phyloP scores from a whole-genome alignment of 2,329 filamentous ascomycete species.

The Pseudopithomyces chartarum region DNA sequence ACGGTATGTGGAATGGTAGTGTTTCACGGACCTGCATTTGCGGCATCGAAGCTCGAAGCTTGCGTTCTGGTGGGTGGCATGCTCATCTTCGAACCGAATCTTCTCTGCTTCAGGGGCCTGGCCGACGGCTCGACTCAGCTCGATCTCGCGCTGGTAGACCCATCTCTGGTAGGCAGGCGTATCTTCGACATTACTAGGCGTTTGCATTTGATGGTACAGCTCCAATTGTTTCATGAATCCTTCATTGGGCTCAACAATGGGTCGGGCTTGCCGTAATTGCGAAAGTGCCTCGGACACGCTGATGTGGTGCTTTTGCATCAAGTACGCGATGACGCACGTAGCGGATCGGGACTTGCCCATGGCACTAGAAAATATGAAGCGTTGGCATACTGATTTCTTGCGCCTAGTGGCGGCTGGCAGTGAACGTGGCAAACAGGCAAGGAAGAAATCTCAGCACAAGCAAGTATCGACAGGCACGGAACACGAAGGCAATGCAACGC shows the following conservation, averaged over 20 bases:
- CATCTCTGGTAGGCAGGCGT: conserved; percentile 82
- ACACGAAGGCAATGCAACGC: conserved; percentile 16
- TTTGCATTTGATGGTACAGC: conserved; percentile 87
- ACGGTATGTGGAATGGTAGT: conserved; percentile 9
- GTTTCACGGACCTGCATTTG: conserved; percentile 74
- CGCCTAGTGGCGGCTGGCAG: conserved; percentile 33
- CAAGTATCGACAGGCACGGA: conserved; percentile 17
- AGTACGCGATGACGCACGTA: conserved; percentile 80
- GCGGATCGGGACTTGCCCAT: conserved; percentile 97
- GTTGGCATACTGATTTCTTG: conserved; percentile 38
- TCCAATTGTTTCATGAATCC: conserved; percentile 90
- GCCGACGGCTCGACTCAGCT: conserved; percentile 71
- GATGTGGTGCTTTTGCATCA: conserved; percentile 65
- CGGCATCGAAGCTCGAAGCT: conserved; percentile 77
- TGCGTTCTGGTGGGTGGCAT: conserved; percentile 48
- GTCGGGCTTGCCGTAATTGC: conserved; percentile 70
- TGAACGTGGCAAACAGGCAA: conserved; percentile 44
- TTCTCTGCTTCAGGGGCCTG: conserved; percentile 76
- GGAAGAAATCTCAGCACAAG: conserved; percentile 23
- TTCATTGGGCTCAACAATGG: conserved; percentile 84
- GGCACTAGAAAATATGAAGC: conserved; percentile 63
- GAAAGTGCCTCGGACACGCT: conserved; percentile 68
- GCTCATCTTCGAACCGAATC: conserved; percentile 81
- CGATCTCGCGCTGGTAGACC: conserved; percentile 69
- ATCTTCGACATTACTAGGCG: conserved; percentile 69